Evolutionary conservation across 2,329 filamentous ascomycete genomes (phyloP).

Genomic region (Mycosphaerella sp.): DNA sequence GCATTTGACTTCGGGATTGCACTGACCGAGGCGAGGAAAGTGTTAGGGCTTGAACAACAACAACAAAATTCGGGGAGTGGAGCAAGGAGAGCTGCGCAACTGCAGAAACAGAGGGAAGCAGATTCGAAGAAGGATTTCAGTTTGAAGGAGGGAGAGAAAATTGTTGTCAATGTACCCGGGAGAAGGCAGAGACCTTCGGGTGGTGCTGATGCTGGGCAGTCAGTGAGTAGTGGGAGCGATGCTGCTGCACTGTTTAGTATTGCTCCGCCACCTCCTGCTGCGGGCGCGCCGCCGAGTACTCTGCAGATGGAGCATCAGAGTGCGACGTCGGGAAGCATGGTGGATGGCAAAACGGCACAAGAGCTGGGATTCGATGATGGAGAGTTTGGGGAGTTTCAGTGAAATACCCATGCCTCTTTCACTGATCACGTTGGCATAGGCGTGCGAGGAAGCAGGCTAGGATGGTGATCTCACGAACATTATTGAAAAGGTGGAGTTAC

Average conservation of each 20-base stretch:
- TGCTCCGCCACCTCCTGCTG: conserved; percentile 65
- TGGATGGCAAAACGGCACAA: conserved; percentile 38
- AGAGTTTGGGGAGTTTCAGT: conserved; percentile 77
- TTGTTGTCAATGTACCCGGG: conserved; percentile 66
- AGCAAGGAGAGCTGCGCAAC: conserved; percentile 37
- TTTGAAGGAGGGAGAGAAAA: conserved; percentile 83
- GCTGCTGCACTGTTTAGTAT: conserved; percentile 60
- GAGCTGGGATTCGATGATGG: conserved; percentile 81
- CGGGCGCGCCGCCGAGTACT: conserved; percentile 30
- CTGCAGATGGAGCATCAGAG: conserved; percentile 46
- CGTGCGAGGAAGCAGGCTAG: no score
- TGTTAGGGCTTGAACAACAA: conserved; percentile 56
- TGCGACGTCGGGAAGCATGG: conserved; percentile 55
- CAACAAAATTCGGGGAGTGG: conserved; percentile 50
- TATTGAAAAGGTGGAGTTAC: no score
- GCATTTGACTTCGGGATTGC: conserved; percentile 81
- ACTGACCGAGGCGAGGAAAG: conserved; percentile 69
- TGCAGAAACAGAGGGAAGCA: conserved; percentile 37
- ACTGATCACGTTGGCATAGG: neutral
- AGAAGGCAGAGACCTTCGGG: conserved; percentile 31
- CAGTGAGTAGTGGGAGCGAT: conserved; percentile 37
- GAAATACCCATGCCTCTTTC: conserved; percentile 10
- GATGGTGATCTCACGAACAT: no score
- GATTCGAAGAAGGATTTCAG: conserved; percentile 68
- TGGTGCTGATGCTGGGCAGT: conserved; percentile 8